phyloP scores from a whole-genome alignment of 345 rosid species.

The Eucalyptus cladocalyx region DNA sequence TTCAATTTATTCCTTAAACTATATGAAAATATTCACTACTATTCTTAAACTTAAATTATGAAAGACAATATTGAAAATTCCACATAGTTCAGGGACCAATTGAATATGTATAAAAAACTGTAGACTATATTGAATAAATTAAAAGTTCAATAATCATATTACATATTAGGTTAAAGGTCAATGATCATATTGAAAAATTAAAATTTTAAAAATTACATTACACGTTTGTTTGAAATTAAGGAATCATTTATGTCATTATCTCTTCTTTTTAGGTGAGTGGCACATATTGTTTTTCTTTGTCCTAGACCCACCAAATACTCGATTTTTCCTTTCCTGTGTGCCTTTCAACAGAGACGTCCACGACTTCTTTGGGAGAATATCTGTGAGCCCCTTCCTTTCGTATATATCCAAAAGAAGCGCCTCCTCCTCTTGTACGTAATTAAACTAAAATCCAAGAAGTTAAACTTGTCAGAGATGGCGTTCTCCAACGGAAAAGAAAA shows the following conservation, averaged over 20 bases:
- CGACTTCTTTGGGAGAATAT: not conserved
- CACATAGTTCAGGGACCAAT: too few relatives aligned
- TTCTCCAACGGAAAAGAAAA: not conserved
- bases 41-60: too few relatives aligned
- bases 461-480: not conserved
- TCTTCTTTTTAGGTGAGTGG: not conserved
- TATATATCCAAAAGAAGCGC: not conserved
- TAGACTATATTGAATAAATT: accelerated
- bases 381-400: not conserved
- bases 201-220: too few relatives aligned
- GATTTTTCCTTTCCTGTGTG: not conserved
- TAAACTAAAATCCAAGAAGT: not conserved
- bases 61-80: too few relatives aligned
- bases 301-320: not conserved
- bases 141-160: too few relatives aligned
- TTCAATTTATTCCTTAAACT: too few relatives aligned
- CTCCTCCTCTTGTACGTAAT: not conserved
- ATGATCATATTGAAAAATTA: too few relatives aligned
- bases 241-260: too few relatives aligned
- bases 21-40: too few relatives aligned
- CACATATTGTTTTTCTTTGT: not conserved
- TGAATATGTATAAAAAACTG: too few relatives aligned
- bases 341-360: not conserved
- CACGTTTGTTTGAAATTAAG: too few relatives aligned
- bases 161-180: accelerated